A percentile compares a stretch with the other conserved stretches of the same genome.
phyloP scores from a whole-genome alignment of 306 rosid genomes.

The Cotoneaster glaucophyllus region DNA sequence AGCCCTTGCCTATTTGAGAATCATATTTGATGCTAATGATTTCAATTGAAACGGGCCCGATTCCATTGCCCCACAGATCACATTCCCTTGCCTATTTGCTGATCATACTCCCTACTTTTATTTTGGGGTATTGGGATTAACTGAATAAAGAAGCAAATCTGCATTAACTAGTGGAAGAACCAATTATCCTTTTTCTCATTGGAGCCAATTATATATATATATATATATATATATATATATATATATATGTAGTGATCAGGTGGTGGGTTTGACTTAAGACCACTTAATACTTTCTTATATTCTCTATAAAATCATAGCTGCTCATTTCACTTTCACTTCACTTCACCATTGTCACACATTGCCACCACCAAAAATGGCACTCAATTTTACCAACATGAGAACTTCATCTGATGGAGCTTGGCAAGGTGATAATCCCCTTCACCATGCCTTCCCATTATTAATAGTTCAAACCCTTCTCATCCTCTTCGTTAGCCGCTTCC shows the following conservation, averaged over 20 bases:
- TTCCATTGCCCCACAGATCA: too few species aligned
- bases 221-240: too few species aligned
- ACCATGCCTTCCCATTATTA: slow-evolving; percentile 70
- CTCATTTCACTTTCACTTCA: too few species aligned
- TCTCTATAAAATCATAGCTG: too few species aligned
- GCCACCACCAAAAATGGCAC: background rate
- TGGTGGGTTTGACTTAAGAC: background rate
- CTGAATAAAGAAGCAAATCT: background rate
- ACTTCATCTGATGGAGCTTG: slow-evolving; percentile 65
- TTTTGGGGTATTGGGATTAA: too few species aligned
- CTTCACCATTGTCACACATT: background rate
- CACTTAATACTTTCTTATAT: background rate
- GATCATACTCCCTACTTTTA: too few species aligned
- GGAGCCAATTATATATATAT: background rate
- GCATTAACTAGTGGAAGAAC: background rate
- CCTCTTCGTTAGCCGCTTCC: slow-evolving; percentile 44
- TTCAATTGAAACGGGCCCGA: too few species aligned
- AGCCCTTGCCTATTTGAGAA: too few species aligned
- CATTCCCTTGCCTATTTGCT: too few species aligned
- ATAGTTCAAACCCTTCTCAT: slow-evolving; percentile 47
- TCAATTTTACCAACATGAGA: slow-evolving; percentile 53
- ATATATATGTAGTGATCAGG: background rate
- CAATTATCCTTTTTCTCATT: background rate
- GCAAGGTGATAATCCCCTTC: slow-evolving; percentile 82
- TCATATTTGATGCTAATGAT: too few species aligned